Percentiles rank a stretch among this genome's conserved stretches.
Conservation (phyloP, 805 yeast species). For the Yarrowia divulgata region DNA sequence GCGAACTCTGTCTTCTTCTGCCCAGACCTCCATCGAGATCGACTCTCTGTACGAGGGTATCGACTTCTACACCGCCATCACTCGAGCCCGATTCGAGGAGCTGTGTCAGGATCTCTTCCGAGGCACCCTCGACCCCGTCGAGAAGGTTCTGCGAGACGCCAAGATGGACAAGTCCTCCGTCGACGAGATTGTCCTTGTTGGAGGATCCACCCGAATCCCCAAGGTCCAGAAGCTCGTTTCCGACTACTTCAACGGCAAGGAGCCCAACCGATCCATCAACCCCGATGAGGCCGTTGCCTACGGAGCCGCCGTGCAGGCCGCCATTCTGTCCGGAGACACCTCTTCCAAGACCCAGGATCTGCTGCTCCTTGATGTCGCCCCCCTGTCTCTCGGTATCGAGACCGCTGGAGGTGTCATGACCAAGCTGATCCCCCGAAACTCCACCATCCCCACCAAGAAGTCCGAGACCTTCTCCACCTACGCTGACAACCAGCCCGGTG, state of each 20-base stretch:
- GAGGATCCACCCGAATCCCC: slow-evolving; percentile 99
- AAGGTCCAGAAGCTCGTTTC: slow-evolving; percentile 94
- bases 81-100: slow-evolving; percentile 98
- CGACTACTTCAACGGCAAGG: slow-evolving; percentile 97
- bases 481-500: slow-evolving; percentile 99
- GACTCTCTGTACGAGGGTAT: slow-evolving; percentile 94
- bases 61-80: slow-evolving; percentile 94
- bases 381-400: slow-evolving; percentile 96
- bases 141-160: slow-evolving; percentile 90
- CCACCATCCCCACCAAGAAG: slow-evolving; percentile 97
- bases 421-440: slow-evolving; percentile 97
- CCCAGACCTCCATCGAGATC: slow-evolving; percentile 93
- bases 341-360: slow-evolving; percentile 96
- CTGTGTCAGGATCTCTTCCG: slow-evolving; percentile 93
- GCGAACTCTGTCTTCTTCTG: slow-evolving; percentile 96
- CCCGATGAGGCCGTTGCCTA: slow-evolving; percentile 99
- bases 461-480: slow-evolving; percentile 96
- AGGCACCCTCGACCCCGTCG: slow-evolving; percentile 93
- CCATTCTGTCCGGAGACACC: slow-evolving; percentile 93
- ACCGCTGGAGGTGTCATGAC: slow-evolving; percentile 99
- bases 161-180: slow-evolving; percentile 88
- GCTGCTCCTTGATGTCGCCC: slow-evolving; percentile 94
- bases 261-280: slow-evolving; percentile 94
- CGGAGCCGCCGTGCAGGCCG: slow-evolving; percentile 99
- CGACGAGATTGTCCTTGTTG: slow-evolving; percentile 92